Conservation (phyloP, 305 asterid genomes). For the Rubia peregrina region DNA sequence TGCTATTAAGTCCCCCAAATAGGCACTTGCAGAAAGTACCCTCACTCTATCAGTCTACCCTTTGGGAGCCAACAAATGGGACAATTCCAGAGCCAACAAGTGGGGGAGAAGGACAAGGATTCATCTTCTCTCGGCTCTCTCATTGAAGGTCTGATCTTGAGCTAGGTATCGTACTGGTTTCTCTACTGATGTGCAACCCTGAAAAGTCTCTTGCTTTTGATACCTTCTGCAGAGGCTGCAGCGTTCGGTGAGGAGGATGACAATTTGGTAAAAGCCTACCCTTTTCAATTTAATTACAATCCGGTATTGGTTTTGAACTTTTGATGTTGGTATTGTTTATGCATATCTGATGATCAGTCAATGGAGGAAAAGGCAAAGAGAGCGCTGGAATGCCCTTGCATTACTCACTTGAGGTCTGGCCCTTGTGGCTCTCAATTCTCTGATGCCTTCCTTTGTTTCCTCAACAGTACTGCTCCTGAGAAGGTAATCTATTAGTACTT, state of each 20-base stretch:
- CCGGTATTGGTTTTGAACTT: neutral
- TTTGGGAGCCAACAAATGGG: constrained; percentile 36
- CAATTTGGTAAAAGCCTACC: constrained; percentile 20
- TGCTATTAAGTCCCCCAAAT: neutral
- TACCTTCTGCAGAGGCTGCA: constrained; percentile 52
- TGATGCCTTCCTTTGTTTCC: constrained; percentile 74
- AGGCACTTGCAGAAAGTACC: neutral
- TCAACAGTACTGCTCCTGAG: constrained; percentile 81
- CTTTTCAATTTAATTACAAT: neutral
- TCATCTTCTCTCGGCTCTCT: constrained; percentile 60
- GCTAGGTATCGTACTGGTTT: neutral
- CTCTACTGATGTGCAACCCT: neutral
- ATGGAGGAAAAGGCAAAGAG: constrained; percentile 66
- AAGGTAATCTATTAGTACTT: constrained; percentile 25
- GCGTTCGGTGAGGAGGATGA: constrained; percentile 57
- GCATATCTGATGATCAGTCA: constrained; percentile 24
- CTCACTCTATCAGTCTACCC: neutral
- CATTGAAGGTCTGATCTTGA: constrained; percentile 33
- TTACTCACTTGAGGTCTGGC: constrained; percentile 60
- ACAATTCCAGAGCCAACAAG: constrained; percentile 46
- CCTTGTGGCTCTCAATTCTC: constrained; percentile 82
- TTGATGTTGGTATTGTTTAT: neutral
- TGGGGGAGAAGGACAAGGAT: constrained; percentile 25
- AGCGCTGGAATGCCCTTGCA: constrained; percentile 92
- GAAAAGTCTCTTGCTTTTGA: neutral